Conservation (phyloP, 805 yeast genomes). For the Kodamaea laetipori region DNA sequence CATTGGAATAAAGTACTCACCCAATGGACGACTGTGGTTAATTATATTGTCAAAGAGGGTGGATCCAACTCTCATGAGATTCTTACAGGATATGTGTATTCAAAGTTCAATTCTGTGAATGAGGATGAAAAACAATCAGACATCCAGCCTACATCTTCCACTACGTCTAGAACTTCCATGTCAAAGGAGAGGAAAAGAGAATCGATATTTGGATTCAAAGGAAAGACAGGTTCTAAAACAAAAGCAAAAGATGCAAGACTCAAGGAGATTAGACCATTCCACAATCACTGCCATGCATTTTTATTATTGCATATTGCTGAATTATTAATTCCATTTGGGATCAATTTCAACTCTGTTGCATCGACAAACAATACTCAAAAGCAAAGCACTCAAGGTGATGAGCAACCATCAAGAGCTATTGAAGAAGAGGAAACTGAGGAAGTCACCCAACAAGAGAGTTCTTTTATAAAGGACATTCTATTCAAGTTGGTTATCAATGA, state of each 20-base stretch:
- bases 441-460: slow-evolving; percentile 19
- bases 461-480: slow-evolving; percentile 33
- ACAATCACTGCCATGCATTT: slow-evolving; percentile 37
- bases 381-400: slow-evolving; percentile 16
- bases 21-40: slow-evolving; percentile 33
- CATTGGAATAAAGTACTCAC: slow-evolving; percentile 32
- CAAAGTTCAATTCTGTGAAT: slow-evolving; percentile 26
- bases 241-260: slow-evolving; percentile 20
- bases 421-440: slow-evolving; percentile 23
- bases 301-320: slow-evolving; percentile 34
- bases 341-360: slow-evolving; percentile 31
- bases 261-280: slow-evolving; percentile 29
- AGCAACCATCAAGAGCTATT: slow-evolving; percentile 14
- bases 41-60: slow-evolving; percentile 36
- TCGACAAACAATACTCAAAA: slow-evolving; percentile 5
- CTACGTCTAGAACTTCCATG: slow-evolving; percentile 4
- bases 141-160: too few relatives aligned
- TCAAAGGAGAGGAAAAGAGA: slow-evolving; percentile 23
- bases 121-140: slow-evolving; percentile 8
- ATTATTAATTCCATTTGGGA: slow-evolving; percentile 37
- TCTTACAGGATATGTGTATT: slow-evolving; percentile 31
- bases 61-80: slow-evolving; percentile 43
- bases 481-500: slow-evolving; percentile 36
- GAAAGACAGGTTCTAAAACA: slow-evolving; percentile 20
- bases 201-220: slow-evolving; percentile 30